phyloP scores from a whole-genome alignment of 192 early-diverging fungal genomes.

The Spinellus fusiger region DNA sequence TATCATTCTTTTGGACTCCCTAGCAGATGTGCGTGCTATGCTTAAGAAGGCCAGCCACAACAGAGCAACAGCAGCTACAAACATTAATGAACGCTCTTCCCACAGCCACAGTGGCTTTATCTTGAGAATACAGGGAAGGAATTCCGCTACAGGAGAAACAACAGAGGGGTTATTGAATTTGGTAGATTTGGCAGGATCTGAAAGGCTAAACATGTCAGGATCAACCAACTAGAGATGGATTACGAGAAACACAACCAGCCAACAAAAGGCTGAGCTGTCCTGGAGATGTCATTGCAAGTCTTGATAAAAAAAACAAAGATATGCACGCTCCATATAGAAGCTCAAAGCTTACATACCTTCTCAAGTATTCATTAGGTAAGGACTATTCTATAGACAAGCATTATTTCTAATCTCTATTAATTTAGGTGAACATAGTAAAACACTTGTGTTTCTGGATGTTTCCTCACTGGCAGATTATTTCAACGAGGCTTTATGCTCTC shows the following conservation, averaged over 20 bases:
- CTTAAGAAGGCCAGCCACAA: conserved; percentile 72
- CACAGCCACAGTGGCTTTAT: conserved; percentile 93
- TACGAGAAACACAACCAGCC: conserved; percentile 93
- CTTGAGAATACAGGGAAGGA: conserved; percentile 66
- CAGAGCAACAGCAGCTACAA: conserved; percentile 87
- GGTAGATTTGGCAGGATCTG: conserved; percentile 93
- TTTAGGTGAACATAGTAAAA: conserved; percentile 88
- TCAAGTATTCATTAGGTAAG: conserved; percentile 57
- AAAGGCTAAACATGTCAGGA: conserved; percentile 76
- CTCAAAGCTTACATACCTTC: conserved; percentile 78
- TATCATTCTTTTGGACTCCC: conserved; percentile 51
- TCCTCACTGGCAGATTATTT: conserved; percentile 75
- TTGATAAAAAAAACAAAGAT: conserved; percentile 67
- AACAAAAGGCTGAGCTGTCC: conserved; percentile 89
- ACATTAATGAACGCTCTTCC: conserved; percentile 91
- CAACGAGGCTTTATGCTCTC: conserved; percentile 81
- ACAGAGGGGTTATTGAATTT: conserved; percentile 79
- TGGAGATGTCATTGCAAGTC: conserved; percentile 87
- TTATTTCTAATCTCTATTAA: not conserved
- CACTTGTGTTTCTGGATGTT: conserved; percentile 97
- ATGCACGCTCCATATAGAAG: conserved; percentile 88
- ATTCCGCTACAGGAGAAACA: conserved; percentile 66
- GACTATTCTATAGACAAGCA: not conserved
- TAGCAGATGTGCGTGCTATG: conserved; percentile 64
- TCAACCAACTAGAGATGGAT: conserved; percentile 80